A percentile compares a stretch with the other conserved stretches of the same genome.
Evolutionary conservation across 495 filamentous ascomycete genomes (phyloP).

Genomic region (Aspergillus sclerotiicarbonarius): DNA sequence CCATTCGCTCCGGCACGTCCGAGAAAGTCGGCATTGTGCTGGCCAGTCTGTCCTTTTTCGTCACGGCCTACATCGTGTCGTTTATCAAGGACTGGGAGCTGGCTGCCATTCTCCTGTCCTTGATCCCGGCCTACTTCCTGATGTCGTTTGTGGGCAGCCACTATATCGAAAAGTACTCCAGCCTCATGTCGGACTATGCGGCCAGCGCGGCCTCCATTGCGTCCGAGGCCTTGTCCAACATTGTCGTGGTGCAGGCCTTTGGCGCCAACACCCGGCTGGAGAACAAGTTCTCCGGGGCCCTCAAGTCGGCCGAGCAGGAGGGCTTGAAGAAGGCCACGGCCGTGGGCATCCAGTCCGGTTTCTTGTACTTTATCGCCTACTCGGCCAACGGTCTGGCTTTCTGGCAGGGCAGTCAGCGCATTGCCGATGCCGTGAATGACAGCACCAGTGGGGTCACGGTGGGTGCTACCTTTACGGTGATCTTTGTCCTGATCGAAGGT

Average conservation of each 20-base stretch:
- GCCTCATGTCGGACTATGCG: constrained; percentile 48
- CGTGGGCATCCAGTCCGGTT: constrained; percentile 60
- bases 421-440: constrained; percentile 47
- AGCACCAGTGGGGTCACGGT: constrained; percentile 38
- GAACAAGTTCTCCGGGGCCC: constrained; percentile 48
- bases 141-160: constrained; percentile 62
- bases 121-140: constrained; percentile 63
- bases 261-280: constrained; percentile 49
- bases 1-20: constrained; percentile 60
- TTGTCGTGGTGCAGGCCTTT: constrained; percentile 51
- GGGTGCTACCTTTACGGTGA: constrained; percentile 62
- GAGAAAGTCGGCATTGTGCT: constrained; percentile 67
- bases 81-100: constrained; percentile 55
- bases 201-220: constrained; percentile 49
- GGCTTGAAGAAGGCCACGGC: constrained; percentile 59
- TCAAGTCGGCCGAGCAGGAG: constrained; percentile 45
- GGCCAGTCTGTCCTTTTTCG: constrained; percentile 57
- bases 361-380: constrained; percentile 65
- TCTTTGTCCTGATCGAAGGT: constrained; percentile 66
- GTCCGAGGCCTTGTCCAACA: constrained; percentile 46
- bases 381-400: constrained; percentile 64
- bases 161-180: constrained; percentile 59
- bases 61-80: constrained; percentile 62
- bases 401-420: constrained; percentile 58
- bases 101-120: constrained; percentile 46